Base-by-base conservation (phyloP, 2,329 filamentous ascomycete species). In the Penicillium rolfsii region DNA sequence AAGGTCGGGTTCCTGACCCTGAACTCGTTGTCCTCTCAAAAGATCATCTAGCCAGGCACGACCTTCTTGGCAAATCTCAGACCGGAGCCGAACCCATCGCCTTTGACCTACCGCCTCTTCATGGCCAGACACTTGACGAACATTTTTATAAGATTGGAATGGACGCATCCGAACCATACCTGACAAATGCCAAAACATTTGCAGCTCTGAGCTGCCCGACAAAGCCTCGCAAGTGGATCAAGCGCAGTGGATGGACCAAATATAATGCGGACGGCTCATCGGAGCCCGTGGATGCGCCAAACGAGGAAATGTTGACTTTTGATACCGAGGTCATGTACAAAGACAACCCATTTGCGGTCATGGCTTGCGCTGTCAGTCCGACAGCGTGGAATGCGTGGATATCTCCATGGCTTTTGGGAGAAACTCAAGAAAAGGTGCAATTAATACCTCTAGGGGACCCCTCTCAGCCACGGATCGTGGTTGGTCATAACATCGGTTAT, bases 301-400 rank as follows among this genome's bases (percentile, higher is more conserved):
- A 94, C 62, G 93, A 95, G 73, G 80, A 85, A 3, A 89, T 94
- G 83, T 81, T 98, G 57, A 93, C 90, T 40, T 99, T 99, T 70
- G 95, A 99, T 77, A 96, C 93, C 0, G 95, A 99, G 77, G 93
- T 97, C 50, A 89, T 99, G 89, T 99, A 89, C 85, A 96, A 96
- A 74, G 87, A 95, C 73, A 94, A 89, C 66, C 89, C 90, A 0
- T 99, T 92, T 76, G 93, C 96, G 0, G 92, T 97, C 59, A 98
- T 99, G 92, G 95, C 96, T 24, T 98, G 94, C 74, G 95, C 96
- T 14, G 91, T 89, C 19, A 93, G 93, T 67, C 89, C 91, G 0
- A 93, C 88, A 3, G 89, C 93, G 33, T 99, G 96, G 96, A 99
- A 99, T 79, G 91, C 89, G 0, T 99, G 95, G 95, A 77, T 99